phyloP scores from a whole-genome alignment of 345 rosid genomes.

The Eucalyptus paniculata region DNA sequence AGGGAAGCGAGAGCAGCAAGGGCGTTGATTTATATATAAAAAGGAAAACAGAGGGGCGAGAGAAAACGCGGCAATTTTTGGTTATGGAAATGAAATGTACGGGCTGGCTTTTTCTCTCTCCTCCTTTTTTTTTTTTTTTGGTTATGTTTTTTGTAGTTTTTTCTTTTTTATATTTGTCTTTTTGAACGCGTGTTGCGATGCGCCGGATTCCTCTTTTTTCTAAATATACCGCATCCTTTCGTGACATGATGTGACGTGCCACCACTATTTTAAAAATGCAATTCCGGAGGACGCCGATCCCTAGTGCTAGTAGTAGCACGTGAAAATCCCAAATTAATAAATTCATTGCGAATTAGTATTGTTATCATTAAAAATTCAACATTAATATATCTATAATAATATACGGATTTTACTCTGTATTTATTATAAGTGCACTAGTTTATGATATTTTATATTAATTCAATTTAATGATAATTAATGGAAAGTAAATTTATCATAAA shows the following conservation, averaged over 20 bases:
- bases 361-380: no score
- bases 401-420: fast-evolving
- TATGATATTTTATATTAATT: no score
- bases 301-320: no score
- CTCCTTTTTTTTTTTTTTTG: fast-evolving
- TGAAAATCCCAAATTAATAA: no score
- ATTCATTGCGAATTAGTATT: no score
- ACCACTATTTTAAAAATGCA: neutral
- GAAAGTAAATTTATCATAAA: fast-evolving
- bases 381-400: fast-evolving
- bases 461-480: fast-evolving
- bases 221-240: neutral
- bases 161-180: neutral
- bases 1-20: neutral
- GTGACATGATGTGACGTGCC: neutral
- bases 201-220: neutral
- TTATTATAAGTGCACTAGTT: fast-evolving
- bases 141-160: no score
- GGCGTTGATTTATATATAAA: neutral
- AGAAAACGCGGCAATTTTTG: neutral
- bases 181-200: neutral
- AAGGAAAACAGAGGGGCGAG: no score
- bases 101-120: neutral
- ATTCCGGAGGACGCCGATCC: no score
- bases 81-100: neutral